Evolutionary conservation across 306 rosid genomes (phyloP).

Genomic region (Purshia tridentata): DNA sequence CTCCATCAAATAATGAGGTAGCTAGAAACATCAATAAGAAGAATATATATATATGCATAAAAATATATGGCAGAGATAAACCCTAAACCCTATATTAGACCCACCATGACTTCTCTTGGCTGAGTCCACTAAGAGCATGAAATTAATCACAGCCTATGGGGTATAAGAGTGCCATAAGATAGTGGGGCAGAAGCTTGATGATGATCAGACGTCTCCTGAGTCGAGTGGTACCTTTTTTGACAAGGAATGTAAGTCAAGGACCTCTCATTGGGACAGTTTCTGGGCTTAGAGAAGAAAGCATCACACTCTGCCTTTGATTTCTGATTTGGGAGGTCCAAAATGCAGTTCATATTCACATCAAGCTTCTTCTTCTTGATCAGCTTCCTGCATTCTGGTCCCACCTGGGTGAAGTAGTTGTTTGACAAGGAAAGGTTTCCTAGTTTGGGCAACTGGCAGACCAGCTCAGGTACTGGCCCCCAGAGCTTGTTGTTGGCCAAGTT

Average conservation of each 20-base stretch:
- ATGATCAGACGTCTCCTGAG: neutral
- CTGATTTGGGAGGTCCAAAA: conserved; percentile 50
- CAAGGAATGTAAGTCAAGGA: conserved; percentile 45
- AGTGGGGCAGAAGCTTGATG: conserved; percentile 7
- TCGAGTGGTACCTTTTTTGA: neutral
- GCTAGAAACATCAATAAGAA: neutral
- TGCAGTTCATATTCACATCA: conserved; percentile 54
- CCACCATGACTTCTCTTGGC: neutral
- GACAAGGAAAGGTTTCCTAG: conserved; percentile 38
- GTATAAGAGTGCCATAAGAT: conserved; percentile 1
- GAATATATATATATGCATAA: neutral
- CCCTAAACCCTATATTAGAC: too few species aligned
- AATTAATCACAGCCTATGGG: neutral
- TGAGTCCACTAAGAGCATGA: neutral
- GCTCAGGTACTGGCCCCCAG: conserved; percentile 61
- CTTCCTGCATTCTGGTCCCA: conserved; percentile 60
- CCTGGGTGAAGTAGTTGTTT: conserved; percentile 50
- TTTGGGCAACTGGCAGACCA: conserved; percentile 45
- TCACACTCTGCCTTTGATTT: conserved; percentile 28
- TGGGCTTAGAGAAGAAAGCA: conserved; percentile 22
- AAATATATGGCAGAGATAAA: neutral
- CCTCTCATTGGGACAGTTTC: conserved; percentile 28
- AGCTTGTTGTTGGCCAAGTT: conserved; percentile 44
- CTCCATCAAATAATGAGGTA: neutral
- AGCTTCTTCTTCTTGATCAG: conserved; percentile 42